Percentiles rank a stretch among this genome's conserved stretches.
Conservation (phyloP, 129 eudicot genomes). For the Escallonia herrerae region DNA sequence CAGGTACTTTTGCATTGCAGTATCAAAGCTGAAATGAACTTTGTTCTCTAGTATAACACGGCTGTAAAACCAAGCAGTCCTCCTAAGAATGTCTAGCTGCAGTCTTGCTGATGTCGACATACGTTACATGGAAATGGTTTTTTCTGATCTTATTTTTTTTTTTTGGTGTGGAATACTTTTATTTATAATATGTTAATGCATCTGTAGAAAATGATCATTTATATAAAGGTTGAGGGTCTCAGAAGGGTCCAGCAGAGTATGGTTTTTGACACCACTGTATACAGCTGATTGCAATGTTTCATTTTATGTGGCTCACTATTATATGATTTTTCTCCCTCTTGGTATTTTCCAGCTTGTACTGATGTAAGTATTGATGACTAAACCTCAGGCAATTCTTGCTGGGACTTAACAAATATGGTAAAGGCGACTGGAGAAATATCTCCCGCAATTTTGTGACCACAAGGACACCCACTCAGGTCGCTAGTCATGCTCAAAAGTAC, state of each 20-base stretch:
- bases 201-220: too few relatives aligned
- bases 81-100: background rate
- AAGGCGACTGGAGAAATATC: slow-evolving; percentile 94
- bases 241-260: too few relatives aligned
- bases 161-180: too few relatives aligned
- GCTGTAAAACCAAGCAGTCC: background rate
- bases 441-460: slow-evolving; percentile 74
- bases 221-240: too few relatives aligned
- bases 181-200: too few relatives aligned
- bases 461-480: slow-evolving; percentile 89
- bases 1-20: slow-evolving; percentile 30
- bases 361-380: slow-evolving; percentile 5
- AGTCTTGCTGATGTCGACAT: background rate
- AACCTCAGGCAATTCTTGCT: slow-evolving; percentile 64
- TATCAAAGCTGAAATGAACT: too few relatives aligned
- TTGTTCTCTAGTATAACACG: too few relatives aligned
- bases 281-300: background rate
- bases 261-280: background rate
- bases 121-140: too few relatives aligned
- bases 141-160: too few relatives aligned
- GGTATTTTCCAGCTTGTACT: background rate
- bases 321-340: background rate
- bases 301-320: too few relatives aligned
- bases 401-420: slow-evolving; percentile 83
- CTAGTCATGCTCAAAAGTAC: slow-evolving; percentile 93